These are phyloP conservation scores for Abrus precatorius DNA, from an alignment of 306 rosid species.

Conservation along the genomic window DNA sequence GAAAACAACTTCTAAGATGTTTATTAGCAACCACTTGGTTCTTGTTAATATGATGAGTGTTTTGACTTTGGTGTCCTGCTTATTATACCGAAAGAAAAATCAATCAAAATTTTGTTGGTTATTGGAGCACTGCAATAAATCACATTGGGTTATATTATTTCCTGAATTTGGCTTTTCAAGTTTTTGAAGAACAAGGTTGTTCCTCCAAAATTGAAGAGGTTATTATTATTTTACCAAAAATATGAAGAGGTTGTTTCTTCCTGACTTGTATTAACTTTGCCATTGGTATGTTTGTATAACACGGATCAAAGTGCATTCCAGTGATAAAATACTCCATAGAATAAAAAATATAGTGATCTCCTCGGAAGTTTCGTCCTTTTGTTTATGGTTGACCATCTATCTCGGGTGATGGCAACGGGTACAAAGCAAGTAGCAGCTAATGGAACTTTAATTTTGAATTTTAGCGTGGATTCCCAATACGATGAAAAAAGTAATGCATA, in stretches of 20 bases:
- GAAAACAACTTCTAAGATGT: constrained; percentile 16
- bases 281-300: not conserved
- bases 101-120: constrained; percentile 1
- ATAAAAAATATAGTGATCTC: constrained; percentile 28
- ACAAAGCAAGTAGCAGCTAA: constrained; percentile 38
- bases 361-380: constrained; percentile 48
- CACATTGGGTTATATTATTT: not conserved
- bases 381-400: constrained; percentile 51
- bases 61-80: constrained; percentile 25
- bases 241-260: constrained; percentile 32
- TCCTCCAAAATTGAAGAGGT: constrained; percentile 30
- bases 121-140: not conserved
- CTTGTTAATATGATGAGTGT: not conserved
- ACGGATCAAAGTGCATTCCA: constrained; percentile 43
- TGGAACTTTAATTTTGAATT: constrained; percentile 37
- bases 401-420: constrained; percentile 16
- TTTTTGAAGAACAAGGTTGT: constrained; percentile 12
- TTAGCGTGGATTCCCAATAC: constrained; percentile 47
- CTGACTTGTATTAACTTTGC: constrained; percentile 38
- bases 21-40: not conserved
- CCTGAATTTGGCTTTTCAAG: constrained; percentile 28
- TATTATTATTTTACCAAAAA: not conserved
- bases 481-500: constrained; percentile 47
- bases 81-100: constrained; percentile 32
- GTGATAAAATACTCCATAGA: constrained; percentile 1